Base-by-base conservation (phyloP, 2,329 filamentous ascomycete genomes). In the Hypomyces rosellus region DNA sequence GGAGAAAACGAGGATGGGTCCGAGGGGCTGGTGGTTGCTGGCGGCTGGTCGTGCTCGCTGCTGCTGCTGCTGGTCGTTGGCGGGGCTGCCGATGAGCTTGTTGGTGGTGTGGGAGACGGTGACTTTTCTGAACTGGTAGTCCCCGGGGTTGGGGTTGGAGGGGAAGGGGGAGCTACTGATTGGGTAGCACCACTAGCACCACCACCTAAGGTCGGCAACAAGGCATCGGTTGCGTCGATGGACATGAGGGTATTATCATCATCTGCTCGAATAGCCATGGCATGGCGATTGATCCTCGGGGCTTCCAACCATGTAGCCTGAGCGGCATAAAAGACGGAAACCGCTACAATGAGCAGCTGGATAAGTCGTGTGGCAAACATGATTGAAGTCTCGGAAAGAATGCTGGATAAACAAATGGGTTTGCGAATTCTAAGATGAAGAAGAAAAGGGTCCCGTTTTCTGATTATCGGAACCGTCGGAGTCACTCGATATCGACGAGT, bases 341-440 rank as follows among this genome's bases (percentile, higher is more conserved):
- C 65, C 40, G 73, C 74, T 57, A 77, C 64, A 54, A 79, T 60
- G 50, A 81, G 63, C 52, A 80, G 61, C 59, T 73, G 68, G 34
- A 78, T 52, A 45, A 75, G 57, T 51, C 70, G 70, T 48, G 65
- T 66, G 25, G 72, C 64, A 61, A 74, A 74, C 78, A 82, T 81
- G 50, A 46, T 67, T 36, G 37, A 61, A 55, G 57, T 45, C 14
- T 40, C 25, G 25, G 9, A 30, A 30, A 30, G 8, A 30, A 30
- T 30, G 25, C 3, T 30, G 9, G 4, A 8, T 30, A 30, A 30
- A 30, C 25, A 11, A 30, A 11, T 30, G 6, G 4, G 25, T 30
- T 7, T 30, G 25, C 9, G 25, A 30, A 30, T 3, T 30, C 25
- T 30, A 30, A 30, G 25, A 5, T 30, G 25, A 30, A 30, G 20